Base-by-base conservation (phyloP, 1,284 basidiomycete genomes). In the Volvariella volvacea region DNA sequence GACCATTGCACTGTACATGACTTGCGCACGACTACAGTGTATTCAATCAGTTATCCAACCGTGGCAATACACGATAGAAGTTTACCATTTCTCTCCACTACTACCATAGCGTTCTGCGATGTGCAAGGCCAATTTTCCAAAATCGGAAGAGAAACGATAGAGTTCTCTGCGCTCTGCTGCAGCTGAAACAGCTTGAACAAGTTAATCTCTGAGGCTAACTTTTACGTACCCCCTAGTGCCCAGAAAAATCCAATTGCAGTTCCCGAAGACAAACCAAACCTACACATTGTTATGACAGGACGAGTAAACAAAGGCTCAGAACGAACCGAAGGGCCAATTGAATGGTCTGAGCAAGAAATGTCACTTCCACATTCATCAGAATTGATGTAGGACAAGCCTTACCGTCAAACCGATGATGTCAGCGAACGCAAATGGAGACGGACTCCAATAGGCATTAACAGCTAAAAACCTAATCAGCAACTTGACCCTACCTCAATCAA, bases 241-340 rank as follows among this genome's bases (percentile, higher is more conserved):
- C 79, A 85, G 54, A 84, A 80, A 56, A 86, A 81, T 3, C 82
- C 82, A 9, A 81, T 58, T 1, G 80, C 75, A 9, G 80, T 78
- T 8, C 80, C 80, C 16, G 80, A 71, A 30, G 78, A 71, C 66
- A 86, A 80, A 1, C 82, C 83, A 46, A 70, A 75, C 22, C 80
- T 83, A 45, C 31, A 20, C 30, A 31, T 47, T 16, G 21, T 9
- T 37, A 41, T 37, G 28, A 43, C 38, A 15, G 20, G 17, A 22
- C 41, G 16, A 33, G 22, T 12, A 37, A 25, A 19, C 20, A 16
- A 38, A 36, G 16, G 20, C 8, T 39, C 10, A 32, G 14, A 20
- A 38, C 56, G 46, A 56, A 80, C 79, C 78, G 66, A 32, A 84
- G 59, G 12, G 79, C 78, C n/a, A 82, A 55, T 55, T 80, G 73